Conservation (phyloP, 2,329 filamentous ascomycete genomes). For the Teratosphaeria epicoccoides region DNA sequence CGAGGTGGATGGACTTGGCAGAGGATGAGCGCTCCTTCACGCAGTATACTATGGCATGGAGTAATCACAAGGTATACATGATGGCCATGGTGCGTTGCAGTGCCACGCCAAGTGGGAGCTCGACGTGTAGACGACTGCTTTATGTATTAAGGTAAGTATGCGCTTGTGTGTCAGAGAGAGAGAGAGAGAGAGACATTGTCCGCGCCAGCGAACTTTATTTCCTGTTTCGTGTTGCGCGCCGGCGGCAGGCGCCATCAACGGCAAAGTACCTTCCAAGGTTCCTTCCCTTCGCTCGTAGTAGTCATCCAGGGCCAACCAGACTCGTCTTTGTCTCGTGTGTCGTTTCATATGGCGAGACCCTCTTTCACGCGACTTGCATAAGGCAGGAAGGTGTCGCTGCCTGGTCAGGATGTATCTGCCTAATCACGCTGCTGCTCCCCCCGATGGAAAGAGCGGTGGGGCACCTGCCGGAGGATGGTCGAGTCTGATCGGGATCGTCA, state of each 20-base stretch:
- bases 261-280: not conserved
- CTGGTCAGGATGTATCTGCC: not conserved
- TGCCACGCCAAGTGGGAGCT: too few species aligned
- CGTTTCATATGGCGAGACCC: too few species aligned
- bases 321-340: too few species aligned
- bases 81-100: too few species aligned
- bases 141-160: too few species aligned
- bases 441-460: not conserved
- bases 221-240: not conserved
- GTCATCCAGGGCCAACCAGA: too few species aligned
- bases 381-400: not conserved
- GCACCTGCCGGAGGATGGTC: constrained; percentile 51
- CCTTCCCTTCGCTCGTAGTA: too few species aligned
- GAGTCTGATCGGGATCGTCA: constrained; percentile 86
- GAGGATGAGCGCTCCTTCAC: too few species aligned
- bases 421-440: not conserved
- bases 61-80: too few species aligned
- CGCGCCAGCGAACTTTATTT: not conserved
- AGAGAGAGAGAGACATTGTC: too few species aligned
- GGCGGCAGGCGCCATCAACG: not conserved
- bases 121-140: too few species aligned
- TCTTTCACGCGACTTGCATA: not conserved
- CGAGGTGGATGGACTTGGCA: not conserved
- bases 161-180: too few species aligned
- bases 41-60: not conserved